These are phyloP conservation scores for Geotrichum reessii DNA, from an alignment of 1,139 yeast genomes.

Conservation along the genomic window DNA sequence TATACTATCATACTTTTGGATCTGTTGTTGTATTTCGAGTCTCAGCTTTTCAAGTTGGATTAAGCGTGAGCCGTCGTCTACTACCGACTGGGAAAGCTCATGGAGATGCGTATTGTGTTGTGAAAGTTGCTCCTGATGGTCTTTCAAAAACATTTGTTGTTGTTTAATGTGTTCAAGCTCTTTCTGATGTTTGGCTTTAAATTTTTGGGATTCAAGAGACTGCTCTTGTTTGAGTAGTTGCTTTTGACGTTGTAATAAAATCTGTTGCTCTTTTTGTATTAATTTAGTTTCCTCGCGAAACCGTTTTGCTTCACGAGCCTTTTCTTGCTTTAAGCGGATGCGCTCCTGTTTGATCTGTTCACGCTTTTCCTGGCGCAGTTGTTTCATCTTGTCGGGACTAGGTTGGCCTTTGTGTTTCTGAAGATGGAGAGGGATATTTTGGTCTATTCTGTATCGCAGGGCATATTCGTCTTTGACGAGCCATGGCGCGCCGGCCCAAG, in stretches of 20 bases:
- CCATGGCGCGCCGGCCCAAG: constrained; percentile 95
- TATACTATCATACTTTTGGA: constrained; percentile 1
- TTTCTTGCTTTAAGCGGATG: constrained; percentile 15
- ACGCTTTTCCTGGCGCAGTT: constrained; percentile 14
- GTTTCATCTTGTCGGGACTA: constrained; percentile 19
- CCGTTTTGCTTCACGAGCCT: constrained; percentile 16
- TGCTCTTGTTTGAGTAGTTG: constrained; percentile 12
- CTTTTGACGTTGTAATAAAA: constrained; percentile 12
- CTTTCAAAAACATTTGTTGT: constrained; percentile 38
- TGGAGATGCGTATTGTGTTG: constrained; percentile 10
- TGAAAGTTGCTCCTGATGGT: constrained; percentile 8
- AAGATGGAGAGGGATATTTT: constrained; percentile 34
- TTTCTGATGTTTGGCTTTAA: constrained; percentile 10
- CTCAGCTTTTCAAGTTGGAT: constrained; percentile 3
- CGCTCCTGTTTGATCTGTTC: constrained; percentile 16
- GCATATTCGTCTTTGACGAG: constrained; percentile 73
- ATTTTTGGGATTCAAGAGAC: constrained; percentile 9
- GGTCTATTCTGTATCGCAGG: constrained; percentile 34
- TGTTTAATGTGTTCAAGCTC: constrained; percentile 42
- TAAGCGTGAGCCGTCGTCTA: constrained; percentile 5
- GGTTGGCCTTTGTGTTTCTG: constrained; percentile 22
- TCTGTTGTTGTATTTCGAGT: constrained; percentile 4
- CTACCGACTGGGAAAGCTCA: constrained; percentile 4
- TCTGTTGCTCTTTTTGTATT: constrained; percentile 12
- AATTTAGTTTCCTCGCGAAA: constrained; percentile 17